phyloP scores from a whole-genome alignment of 805 yeast genomes.

The Naumovozyma baii region DNA sequence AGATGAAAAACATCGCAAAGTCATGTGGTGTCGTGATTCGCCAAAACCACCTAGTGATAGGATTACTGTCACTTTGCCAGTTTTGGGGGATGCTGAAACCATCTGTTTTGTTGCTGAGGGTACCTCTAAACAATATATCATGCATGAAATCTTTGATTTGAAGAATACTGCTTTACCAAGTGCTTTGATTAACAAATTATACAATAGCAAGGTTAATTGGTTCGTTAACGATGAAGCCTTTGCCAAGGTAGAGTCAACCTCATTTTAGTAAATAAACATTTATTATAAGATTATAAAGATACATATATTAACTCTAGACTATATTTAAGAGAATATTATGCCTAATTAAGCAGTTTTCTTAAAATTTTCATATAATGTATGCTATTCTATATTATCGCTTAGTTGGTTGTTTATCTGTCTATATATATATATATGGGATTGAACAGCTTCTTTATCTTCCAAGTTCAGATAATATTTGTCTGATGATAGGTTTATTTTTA shows the following conservation, averaged over 20 bases:
- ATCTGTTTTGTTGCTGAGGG: constrained; percentile 89
- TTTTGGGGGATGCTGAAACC: constrained; percentile 37
- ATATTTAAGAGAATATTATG: too few relatives aligned
- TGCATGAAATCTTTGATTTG: constrained; percentile 58
- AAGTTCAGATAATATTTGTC: constrained; percentile 11
- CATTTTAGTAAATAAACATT: background rate
- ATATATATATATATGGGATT: background rate
- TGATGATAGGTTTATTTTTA: constrained; percentile 17
- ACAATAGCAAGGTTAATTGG: constrained; percentile 56
- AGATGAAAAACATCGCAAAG: constrained; percentile 38
- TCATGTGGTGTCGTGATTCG: constrained; percentile 65
- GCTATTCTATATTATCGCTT: background rate
- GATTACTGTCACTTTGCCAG: constrained; percentile 79
- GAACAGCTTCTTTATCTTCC: background rate
- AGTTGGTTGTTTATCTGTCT: background rate
- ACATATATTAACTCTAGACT: too few relatives aligned
- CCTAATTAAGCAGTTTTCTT: background rate
- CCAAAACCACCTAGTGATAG: constrained; percentile 94
- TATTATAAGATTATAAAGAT: too few relatives aligned
- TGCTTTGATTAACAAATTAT: constrained; percentile 57
- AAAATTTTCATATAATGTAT: too few relatives aligned
- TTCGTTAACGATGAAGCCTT: constrained; percentile 76
- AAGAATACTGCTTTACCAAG: constrained; percentile 51
- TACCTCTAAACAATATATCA: constrained; percentile 63
- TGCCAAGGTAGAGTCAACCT: constrained; percentile 17